Evolutionary conservation across 2,329 filamentous ascomycete species (phyloP).

Genomic region (Alternaria infectoria): DNA sequence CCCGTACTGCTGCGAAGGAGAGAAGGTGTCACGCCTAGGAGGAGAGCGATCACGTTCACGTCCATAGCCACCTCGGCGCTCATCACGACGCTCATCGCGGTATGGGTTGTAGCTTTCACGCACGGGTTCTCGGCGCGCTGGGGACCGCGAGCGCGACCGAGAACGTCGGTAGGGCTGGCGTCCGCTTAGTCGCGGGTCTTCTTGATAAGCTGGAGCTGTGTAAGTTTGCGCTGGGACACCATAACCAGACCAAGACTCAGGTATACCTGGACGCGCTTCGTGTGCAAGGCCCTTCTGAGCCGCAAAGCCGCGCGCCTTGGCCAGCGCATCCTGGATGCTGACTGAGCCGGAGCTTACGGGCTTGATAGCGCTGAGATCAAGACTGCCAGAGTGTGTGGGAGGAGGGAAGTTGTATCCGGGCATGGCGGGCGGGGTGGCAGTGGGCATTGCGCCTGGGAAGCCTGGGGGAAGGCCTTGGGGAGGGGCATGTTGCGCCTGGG

Average conservation of each 20-base stretch:
- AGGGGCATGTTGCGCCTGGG: conserved; percentile 49
- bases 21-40: conserved; percentile 65
- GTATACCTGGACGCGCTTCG: conserved; percentile 51
- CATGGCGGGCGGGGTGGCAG: conserved; percentile 50
- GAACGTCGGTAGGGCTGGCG: conserved; percentile 68
- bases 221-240: conserved; percentile 39
- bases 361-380: conserved; percentile 81
- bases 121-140: conserved; percentile 69
- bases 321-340: conserved; percentile 82
- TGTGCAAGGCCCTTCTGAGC: conserved; percentile 75
- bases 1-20: conserved; percentile 61
- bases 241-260: conserved; percentile 52
- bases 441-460: conserved; percentile 52
- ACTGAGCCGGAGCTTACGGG: conserved; percentile 81
- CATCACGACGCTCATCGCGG: conserved; percentile 80
- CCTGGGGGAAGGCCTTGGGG: conserved; percentile 52
- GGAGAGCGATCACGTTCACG: conserved; percentile 77
- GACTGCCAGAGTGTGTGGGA: conserved; percentile 74
- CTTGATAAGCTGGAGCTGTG: conserved; percentile 46
- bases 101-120: conserved; percentile 83
- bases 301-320: conserved; percentile 82
- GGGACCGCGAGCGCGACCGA: conserved; percentile 69
- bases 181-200: conserved; percentile 58
- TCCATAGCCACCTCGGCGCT: conserved; percentile 64
- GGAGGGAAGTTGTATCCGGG: conserved; percentile 64